Evolutionary conservation across 208 protist genomes (phyloP).

Genomic region (Trypanosoma congolense): DNA sequence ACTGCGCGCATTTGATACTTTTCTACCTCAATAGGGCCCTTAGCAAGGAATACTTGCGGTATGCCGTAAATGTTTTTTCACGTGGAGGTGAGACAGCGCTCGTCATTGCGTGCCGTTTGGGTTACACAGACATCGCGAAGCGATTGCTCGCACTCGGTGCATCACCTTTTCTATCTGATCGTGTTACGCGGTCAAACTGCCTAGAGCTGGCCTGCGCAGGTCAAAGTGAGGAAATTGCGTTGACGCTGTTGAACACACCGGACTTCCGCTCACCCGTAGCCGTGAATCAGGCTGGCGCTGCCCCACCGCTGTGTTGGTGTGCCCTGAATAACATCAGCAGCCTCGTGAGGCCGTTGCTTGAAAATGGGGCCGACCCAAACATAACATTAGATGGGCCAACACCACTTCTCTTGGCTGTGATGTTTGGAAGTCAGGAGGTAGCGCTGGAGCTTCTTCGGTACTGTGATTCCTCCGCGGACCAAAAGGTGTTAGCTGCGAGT

Average conservation of each 20-base stretch:
- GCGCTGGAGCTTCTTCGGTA: constrained; percentile 50
- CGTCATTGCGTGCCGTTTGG: constrained; percentile 53
- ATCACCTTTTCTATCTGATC: constrained; percentile 54
- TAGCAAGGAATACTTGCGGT: constrained; percentile 11
- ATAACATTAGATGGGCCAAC: constrained; percentile 56
- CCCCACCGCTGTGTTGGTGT: constrained; percentile 76
- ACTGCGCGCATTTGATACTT: constrained; percentile 28
- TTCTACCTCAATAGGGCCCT: constrained; percentile 16
- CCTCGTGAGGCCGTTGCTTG: constrained; percentile 48
- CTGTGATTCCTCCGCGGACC: constrained; percentile 8
- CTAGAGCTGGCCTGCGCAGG: constrained; percentile 78
- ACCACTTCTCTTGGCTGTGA: constrained; percentile 65
- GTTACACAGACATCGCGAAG: constrained; percentile 41
- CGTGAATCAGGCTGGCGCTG: constrained; percentile 70
- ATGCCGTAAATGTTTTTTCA: constrained; percentile 61
- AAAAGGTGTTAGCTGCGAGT: neutral
- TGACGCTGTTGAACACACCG: constrained; percentile 33
- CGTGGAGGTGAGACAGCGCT: constrained; percentile 64
- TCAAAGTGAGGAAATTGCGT: constrained; percentile 47
- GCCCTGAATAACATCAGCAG: constrained; percentile 67
- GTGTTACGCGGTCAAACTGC: constrained; percentile 51
- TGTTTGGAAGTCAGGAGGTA: constrained; percentile 53
- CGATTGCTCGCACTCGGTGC: constrained; percentile 65
- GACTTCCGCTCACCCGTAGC: constrained; percentile 44
- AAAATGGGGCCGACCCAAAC: constrained; percentile 48